phyloP scores from a whole-genome alignment of 164 flowering plant species.

The Protea cynaroides region DNA sequence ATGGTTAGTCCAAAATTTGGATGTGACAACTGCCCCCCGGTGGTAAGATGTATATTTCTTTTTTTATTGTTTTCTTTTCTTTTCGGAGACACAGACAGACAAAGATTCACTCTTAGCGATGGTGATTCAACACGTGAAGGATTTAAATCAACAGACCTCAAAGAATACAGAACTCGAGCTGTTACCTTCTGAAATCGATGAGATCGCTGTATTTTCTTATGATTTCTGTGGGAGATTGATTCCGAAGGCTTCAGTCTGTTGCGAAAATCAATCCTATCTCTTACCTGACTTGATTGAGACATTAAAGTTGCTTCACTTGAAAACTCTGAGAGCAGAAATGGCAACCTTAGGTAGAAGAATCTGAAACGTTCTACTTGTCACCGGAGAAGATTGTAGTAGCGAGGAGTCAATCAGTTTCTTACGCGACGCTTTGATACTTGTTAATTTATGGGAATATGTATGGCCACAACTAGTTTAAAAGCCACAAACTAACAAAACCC shows the following conservation, averaged over 20 bases:
- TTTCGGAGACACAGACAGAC: slow-evolving; percentile 66
- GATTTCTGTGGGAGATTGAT: slow-evolving; percentile 32
- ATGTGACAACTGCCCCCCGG: too few species aligned
- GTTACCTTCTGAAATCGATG: slow-evolving; percentile 63
- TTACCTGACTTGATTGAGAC: slow-evolving; percentile 58
- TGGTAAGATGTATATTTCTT: too few species aligned
- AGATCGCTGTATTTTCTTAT: slow-evolving; percentile 44
- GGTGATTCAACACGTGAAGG: slow-evolving; percentile 61
- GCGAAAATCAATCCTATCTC: slow-evolving; percentile 76
- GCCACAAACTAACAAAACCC: too few species aligned
- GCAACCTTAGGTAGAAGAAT: slow-evolving; percentile 68
- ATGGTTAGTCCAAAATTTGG: too few species aligned
- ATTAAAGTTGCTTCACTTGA: slow-evolving; percentile 49
- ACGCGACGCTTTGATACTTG: slow-evolving; percentile 57
- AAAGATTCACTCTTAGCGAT: slow-evolving; percentile 71
- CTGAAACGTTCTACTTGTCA: slow-evolving; percentile 52
- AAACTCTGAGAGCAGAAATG: slow-evolving; percentile 62
- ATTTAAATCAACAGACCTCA: slow-evolving; percentile 51
- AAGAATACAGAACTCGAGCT: slow-evolving; percentile 30
- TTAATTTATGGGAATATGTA: too few species aligned
- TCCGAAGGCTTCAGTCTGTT: slow-evolving; percentile 68
- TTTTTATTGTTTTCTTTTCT: background rate
- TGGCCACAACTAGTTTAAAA: too few species aligned
- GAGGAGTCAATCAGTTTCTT: slow-evolving; percentile 45
- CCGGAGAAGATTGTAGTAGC: slow-evolving; percentile 32